Percentiles rank a stretch among this genome's conserved stretches.
These are phyloP conservation scores for Leucocoprinus birnbaumii DNA, from an alignment of 768 basidiomycete genomes.

Conservation along the genomic window DNA sequence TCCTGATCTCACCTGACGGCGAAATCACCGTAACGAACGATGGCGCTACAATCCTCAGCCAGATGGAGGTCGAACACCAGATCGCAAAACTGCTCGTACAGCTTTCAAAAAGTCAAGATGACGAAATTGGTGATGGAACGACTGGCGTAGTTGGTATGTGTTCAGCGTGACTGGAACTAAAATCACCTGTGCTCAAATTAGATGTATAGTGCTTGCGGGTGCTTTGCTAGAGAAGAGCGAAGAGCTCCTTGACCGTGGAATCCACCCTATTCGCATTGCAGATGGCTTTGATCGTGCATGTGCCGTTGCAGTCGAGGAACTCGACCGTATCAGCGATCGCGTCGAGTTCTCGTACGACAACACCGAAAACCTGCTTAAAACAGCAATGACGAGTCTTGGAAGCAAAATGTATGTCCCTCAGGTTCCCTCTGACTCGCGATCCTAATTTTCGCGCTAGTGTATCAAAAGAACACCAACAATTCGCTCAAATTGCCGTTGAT, in stretches of 20 bases:
- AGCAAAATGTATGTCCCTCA: conserved; percentile 85
- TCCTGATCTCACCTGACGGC: conserved; percentile 90
- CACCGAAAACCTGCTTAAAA: conserved; percentile 87
- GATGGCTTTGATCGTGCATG: conserved; percentile 98
- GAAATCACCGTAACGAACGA: conserved; percentile 98
- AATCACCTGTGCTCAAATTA: conserved; percentile 5
- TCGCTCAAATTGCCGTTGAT: conserved; percentile 97
- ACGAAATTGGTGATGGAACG: conserved; percentile 97
- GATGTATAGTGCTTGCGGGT: conserved; percentile 82
- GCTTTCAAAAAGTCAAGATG: conserved; percentile 99
- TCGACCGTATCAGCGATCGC: conserved; percentile 87
- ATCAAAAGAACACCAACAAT: conserved; percentile 93
- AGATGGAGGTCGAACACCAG: conserved; percentile 96
- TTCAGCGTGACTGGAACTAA: not conserved
- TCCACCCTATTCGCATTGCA: conserved; percentile 98
- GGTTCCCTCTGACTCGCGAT: conserved; percentile 2
- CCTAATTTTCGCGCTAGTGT: conserved; percentile 54
- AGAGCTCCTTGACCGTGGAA: conserved; percentile 95
- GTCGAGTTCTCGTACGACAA: conserved; percentile 82
- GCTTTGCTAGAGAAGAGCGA: conserved; percentile 94
- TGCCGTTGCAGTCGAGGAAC: conserved; percentile 81
- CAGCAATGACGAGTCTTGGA: conserved; percentile 93
- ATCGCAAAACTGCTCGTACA: conserved; percentile 99
- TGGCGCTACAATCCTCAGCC: conserved; percentile 96
- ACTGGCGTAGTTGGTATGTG: conserved; percentile 95